Evolutionary conservation across 2,329 filamentous ascomycete genomes (phyloP).

Genomic region (Penicillium concentricum): DNA sequence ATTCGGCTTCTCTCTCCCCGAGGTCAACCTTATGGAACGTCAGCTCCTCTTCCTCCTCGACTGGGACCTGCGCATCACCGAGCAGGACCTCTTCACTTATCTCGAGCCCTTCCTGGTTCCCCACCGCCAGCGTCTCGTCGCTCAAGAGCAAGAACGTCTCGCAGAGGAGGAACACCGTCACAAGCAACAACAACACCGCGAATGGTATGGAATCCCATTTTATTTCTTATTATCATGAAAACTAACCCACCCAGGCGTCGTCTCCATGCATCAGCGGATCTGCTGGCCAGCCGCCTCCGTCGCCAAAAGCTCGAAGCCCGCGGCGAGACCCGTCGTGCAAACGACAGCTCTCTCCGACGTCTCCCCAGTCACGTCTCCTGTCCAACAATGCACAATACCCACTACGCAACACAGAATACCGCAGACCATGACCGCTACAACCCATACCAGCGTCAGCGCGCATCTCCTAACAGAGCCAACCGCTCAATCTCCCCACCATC

Average conservation of each 20-base stretch:
- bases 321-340: constrained; percentile 23
- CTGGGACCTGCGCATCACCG: constrained; percentile 85
- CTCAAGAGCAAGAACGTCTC: constrained; percentile 53
- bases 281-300: constrained; percentile 37
- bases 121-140: constrained; percentile 62
- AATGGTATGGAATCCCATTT: constrained; percentile 28
- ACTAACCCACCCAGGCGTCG: constrained; percentile 25
- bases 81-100: constrained; percentile 82
- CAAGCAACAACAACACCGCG: constrained; percentile 32
- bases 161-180: constrained; percentile 39
- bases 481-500: constrained; percentile 47
- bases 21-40: constrained; percentile 99
- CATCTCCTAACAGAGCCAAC: constrained; percentile 36
- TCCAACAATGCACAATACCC: constrained; percentile 31
- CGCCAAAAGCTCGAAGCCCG: constrained; percentile 38
- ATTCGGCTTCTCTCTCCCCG: constrained; percentile 90
- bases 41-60: constrained; percentile 92
- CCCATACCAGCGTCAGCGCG: constrained; percentile 37
- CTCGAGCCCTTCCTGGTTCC: constrained; percentile 86
- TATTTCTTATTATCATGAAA: not conserved
- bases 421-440: constrained; percentile 37
- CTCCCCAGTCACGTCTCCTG: constrained; percentile 32
- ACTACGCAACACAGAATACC: constrained; percentile 29
- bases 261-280: constrained; percentile 37
- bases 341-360: constrained; percentile 24